Conservation (phyloP, 23 red algal genomes). For the Gracilaria domingensis region DNA sequence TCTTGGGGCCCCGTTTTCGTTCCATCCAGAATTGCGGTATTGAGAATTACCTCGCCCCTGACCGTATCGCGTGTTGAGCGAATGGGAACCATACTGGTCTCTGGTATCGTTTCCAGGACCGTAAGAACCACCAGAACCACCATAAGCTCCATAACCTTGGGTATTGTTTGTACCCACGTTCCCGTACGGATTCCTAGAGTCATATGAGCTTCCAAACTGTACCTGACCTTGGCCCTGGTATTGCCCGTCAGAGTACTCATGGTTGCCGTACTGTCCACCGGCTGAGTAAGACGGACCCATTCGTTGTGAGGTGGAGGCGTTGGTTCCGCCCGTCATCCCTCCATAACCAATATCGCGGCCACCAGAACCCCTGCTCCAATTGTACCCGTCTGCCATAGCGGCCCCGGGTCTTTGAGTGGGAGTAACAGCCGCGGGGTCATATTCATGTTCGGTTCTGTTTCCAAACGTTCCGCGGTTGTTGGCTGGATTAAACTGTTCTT, state of each 20-base stretch:
- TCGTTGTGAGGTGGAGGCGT: neutral
- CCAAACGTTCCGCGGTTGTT: constrained; percentile 22
- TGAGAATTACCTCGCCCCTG: neutral
- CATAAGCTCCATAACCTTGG: neutral
- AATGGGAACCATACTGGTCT: constrained; percentile 9
- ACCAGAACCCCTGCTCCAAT: constrained; percentile 37
- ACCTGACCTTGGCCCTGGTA: constrained; percentile 1
- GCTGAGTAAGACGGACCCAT: constrained; percentile 5
- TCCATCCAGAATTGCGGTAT: constrained; percentile 27
- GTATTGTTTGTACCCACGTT: constrained; percentile 8
- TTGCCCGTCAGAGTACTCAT: constrained; percentile 7
- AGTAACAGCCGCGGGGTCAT: constrained; percentile 64
- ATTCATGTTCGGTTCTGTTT: constrained; percentile 38
- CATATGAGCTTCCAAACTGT: constrained; percentile 7
- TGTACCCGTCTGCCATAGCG: constrained; percentile 23
- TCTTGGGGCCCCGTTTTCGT: neutral
- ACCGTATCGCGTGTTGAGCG: neutral
- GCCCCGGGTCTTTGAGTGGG: constrained; percentile 29
- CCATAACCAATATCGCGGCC: neutral
- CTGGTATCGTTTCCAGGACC: constrained; percentile 20
- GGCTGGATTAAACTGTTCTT: neutral
- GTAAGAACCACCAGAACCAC: neutral
- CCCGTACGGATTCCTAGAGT: constrained; percentile 9
- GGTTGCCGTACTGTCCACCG: constrained; percentile 12
- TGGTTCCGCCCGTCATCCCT: neutral